Evolutionary conservation across 768 basidiomycete species (phyloP).

Genomic region (Pleurotus tuber-regium): DNA sequence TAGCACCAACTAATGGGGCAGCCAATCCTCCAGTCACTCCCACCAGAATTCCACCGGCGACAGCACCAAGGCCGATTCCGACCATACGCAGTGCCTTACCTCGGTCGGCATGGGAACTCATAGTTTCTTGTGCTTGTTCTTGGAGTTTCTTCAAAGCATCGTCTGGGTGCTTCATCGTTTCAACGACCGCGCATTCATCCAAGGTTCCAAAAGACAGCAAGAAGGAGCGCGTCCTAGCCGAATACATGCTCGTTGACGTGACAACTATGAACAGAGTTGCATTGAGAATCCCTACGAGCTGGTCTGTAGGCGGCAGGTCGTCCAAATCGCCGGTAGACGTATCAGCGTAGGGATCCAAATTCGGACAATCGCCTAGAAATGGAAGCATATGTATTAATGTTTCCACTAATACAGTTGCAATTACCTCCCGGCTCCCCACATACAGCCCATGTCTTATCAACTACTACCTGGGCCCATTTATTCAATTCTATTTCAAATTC

Average conservation of each 20-base stretch:
- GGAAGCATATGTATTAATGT: constrained; percentile 9
- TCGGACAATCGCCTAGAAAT: constrained; percentile 37
- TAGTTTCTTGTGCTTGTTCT: constrained; percentile 36
- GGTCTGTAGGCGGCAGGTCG: constrained; percentile 31
- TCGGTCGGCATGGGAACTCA: constrained; percentile 37
- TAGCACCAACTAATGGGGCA: constrained; percentile 57
- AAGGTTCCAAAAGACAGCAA: constrained; percentile 34
- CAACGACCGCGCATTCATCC: constrained; percentile 43
- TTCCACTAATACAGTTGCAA: neutral
- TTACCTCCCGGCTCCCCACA: constrained; percentile 38
- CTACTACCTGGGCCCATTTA: constrained; percentile 42
- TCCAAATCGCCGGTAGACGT: constrained; percentile 42
- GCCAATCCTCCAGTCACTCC: constrained; percentile 61
- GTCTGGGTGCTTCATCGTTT: constrained; percentile 48
- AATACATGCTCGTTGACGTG: constrained; percentile 45
- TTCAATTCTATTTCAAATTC: constrained; percentile 36
- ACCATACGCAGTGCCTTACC: constrained; percentile 39
- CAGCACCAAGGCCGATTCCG: constrained; percentile 50
- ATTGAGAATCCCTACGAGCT: constrained; percentile 43
- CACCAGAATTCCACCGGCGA: constrained; percentile 53
- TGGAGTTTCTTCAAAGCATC: constrained; percentile 42
- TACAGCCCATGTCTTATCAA: constrained; percentile 41
- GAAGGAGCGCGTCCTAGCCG: constrained; percentile 48
- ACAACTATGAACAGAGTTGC: constrained; percentile 50
- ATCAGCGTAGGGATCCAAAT: constrained; percentile 40